These are phyloP conservation scores for Citrus inodora DNA, from an alignment of 345 rosid genomes.

Conservation along the genomic window DNA sequence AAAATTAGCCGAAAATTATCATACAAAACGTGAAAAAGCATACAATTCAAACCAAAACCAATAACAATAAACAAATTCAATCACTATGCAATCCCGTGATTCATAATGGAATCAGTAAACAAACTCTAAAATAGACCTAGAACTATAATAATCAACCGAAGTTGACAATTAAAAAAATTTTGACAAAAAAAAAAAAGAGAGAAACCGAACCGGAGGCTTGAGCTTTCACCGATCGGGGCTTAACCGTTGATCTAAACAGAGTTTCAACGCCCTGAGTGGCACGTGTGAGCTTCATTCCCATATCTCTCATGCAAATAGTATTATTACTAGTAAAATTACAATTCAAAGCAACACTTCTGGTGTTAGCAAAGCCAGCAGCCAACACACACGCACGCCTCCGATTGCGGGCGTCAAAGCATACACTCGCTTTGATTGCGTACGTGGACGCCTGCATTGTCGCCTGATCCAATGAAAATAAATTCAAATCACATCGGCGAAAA, in stretches of 20 bases:
- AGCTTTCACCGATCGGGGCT: slow-evolving; percentile 57
- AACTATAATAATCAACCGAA: not conserved
- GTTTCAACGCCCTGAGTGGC: slow-evolving; percentile 32
- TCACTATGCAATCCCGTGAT: not conserved
- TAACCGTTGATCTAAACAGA: slow-evolving; percentile 41
- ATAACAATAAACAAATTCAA: not conserved
- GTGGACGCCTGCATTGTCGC: slow-evolving; percentile 61
- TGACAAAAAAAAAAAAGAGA: not conserved
- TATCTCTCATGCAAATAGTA: slow-evolving; percentile 32
- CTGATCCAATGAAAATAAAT: slow-evolving; percentile 19
- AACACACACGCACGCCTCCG: slow-evolving; percentile 15
- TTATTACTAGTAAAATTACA: not conserved
- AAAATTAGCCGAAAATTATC: not conserved
- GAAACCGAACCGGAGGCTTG: slow-evolving; percentile 64
- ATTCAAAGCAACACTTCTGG: slow-evolving; percentile 21
- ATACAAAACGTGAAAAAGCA: not conserved
- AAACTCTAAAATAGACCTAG: not conserved
- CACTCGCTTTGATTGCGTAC: slow-evolving; percentile 37
- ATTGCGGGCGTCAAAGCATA: slow-evolving; percentile 34
- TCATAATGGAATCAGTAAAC: not conserved
- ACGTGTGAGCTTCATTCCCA: slow-evolving; percentile 70
- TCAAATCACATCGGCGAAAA: slow-evolving; percentile 13
- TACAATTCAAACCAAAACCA: not conserved
- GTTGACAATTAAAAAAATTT: not conserved
- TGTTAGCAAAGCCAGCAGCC: slow-evolving; percentile 13